Conservation (phyloP, 345 rosid species). For the Bretschneidera sinensis region DNA sequence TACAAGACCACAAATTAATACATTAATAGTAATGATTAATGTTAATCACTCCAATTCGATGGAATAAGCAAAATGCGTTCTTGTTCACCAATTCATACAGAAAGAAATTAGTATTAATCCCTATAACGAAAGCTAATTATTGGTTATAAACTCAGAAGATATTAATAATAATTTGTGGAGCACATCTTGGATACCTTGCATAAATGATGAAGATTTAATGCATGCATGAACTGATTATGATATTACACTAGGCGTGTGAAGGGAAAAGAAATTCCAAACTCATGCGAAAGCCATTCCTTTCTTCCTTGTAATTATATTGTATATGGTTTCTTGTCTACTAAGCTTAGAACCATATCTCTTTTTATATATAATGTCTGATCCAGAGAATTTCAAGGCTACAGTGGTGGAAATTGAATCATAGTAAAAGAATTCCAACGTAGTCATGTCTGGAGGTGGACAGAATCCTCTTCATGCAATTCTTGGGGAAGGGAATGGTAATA, state of each 20-base stretch:
- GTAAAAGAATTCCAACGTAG: background rate
- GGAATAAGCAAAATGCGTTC: no score
- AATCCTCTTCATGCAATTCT: constrained; percentile 26
- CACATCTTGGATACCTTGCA: constrained; percentile 5
- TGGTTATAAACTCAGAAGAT: no score
- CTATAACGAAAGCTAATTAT: no score
- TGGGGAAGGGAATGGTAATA: constrained; percentile 33
- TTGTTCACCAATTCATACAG: no score
- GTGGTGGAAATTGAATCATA: constrained; percentile 8
- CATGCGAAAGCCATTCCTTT: constrained; percentile 39
- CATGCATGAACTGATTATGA: constrained; percentile 5
- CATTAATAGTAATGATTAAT: no score
- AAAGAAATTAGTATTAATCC: no score
- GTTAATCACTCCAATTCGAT: no score
- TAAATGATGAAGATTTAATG: constrained; percentile 9
- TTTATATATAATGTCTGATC: constrained; percentile 7
- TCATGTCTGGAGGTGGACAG: background rate
- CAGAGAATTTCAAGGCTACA: constrained; percentile 11
- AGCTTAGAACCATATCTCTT: constrained; percentile 17
- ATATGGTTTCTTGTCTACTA: constrained; percentile 32
- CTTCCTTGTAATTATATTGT: constrained; percentile 23
- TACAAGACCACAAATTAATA: no score
- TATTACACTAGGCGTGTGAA: no score
- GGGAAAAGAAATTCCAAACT: background rate
- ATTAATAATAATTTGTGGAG: no score